Conservation (phyloP, 352 stramenopile species). For the Phytopythium aichiense region DNA sequence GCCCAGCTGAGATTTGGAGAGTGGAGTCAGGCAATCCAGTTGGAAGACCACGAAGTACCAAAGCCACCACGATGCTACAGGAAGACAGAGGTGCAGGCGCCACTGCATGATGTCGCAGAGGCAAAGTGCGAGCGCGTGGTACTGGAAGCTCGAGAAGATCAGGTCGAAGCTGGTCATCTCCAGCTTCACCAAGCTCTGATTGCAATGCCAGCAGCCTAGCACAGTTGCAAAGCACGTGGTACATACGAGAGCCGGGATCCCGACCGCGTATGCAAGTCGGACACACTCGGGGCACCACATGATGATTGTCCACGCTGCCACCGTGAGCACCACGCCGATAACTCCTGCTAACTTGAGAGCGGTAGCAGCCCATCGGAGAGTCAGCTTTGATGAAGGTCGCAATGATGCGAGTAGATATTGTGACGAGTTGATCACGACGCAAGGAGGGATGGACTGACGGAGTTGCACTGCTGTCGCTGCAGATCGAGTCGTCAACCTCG, state of each 20-base stretch:
- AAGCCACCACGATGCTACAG: not conserved
- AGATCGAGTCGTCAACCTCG: not conserved
- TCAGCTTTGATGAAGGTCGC: not conserved
- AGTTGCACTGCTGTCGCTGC: not conserved
- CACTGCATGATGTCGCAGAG: constrained; percentile 30
- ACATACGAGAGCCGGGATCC: not conserved
- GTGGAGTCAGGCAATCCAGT: not conserved
- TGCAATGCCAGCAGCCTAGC: no score
- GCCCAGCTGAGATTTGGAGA: not conserved
- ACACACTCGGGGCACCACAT: no score
- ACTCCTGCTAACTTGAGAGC: no score
- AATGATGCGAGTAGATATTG: not conserved
- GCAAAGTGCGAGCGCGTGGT: constrained; percentile 2
- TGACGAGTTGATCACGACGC: not conserved
- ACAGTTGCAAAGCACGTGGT: no score
- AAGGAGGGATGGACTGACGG: not conserved
- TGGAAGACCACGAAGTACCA: not conserved
- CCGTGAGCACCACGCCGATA: not conserved
- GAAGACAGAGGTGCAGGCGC: constrained; percentile 18
- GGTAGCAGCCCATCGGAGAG: no score
- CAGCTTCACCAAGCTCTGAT: no score
- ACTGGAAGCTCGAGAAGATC: not conserved
- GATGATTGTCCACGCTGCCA: no score
- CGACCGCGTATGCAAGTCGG: not conserved
- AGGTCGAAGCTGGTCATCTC: not conserved